phyloP scores from a whole-genome alignment of 164 flowering plant genomes.

The Aristolochia contorta region DNA sequence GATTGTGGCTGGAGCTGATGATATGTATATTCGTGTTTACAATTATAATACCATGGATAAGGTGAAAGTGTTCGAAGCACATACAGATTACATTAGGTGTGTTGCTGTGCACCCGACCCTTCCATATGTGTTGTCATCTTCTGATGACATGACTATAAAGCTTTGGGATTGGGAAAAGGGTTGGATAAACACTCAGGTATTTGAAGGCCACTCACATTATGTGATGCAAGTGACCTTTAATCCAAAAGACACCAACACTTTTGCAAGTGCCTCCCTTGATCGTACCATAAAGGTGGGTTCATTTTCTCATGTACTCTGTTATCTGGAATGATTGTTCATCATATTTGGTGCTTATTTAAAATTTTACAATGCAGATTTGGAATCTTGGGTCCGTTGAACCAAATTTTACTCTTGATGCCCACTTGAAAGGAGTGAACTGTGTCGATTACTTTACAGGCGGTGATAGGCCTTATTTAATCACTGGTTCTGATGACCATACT shows the following conservation, averaged over 20 bases:
- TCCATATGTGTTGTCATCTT: constrained; percentile 80
- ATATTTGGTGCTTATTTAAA: constrained; percentile 1
- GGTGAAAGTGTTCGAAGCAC: constrained; percentile 90
- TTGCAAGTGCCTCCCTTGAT: constrained; percentile 98
- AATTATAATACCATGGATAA: constrained; percentile 95
- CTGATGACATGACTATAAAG: constrained; percentile 94
- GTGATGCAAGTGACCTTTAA: constrained; percentile 97
- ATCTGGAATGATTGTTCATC: not conserved
- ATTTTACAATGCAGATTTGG: constrained; percentile 55
- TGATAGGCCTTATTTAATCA: constrained; percentile 77
- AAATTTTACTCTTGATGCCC: constrained; percentile 86
- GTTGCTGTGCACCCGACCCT: constrained; percentile 90
- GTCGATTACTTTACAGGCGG: constrained; percentile 92
- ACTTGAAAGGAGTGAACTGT: constrained; percentile 90
- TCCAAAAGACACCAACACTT: constrained; percentile 92
- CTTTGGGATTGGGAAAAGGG: constrained; percentile 99
- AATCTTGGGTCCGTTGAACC: constrained; percentile 93
- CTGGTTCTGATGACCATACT: constrained; percentile 97
- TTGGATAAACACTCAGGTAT: constrained; percentile 79
- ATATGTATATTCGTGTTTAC: constrained; percentile 92
- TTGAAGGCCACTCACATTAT: constrained; percentile 95
- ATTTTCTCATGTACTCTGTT: not conserved
- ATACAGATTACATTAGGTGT: constrained; percentile 81
- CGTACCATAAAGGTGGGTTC: constrained; percentile 73
- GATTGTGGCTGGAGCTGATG: constrained; percentile 98